Base-by-base conservation (phyloP, 345 rosid species). In the Psidium guajava region DNA sequence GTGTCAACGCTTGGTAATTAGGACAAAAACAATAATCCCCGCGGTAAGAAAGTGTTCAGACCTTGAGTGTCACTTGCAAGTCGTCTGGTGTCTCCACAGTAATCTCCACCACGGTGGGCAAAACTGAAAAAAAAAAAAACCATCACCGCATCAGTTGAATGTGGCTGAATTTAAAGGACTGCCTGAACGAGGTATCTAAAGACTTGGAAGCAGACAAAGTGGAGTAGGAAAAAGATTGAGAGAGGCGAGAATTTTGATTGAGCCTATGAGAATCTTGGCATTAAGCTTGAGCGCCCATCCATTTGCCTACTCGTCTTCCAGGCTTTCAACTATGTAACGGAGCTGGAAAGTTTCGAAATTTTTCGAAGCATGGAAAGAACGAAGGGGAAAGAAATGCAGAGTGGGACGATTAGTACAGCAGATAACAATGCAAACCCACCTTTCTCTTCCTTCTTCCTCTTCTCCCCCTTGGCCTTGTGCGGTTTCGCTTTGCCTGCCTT, bases 401-500 rank as follows among this genome's bases (percentile, higher is more conserved):
- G 21, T 25, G 55, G 11, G 3, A 50, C 52, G 8, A 6, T 56
- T 47, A 49, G 27, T 81, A 74, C 21, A 28, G 54, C 55, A 36
- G 36, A 4, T 50, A 54, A 44, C 82, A 52, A 27, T 9, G 12
- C 32, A 11, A 12, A 40, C 54, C n/a, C 82, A 94, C 98, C 94
- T 94, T 94, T 95, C 91, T 95, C 99, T 88, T 93, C 98, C 85
- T 93, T 97, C 89, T 91, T 97, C 93, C 93, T 97, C 93, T 94
- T 95, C 32, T 95, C 99, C 74, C 95, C 91, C 88, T 94, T 95
- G 42, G 91, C 90, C 87, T 89, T 95, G 64, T 95, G 96, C 16
- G 93, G 91, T 86, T 92, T 97, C 75, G 95, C 90, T 92, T 91
- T 95, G 52, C 98, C 93, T 13, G 98, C 90, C 86, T 92, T 97